Evolutionary conservation across 805 yeast species (phyloP).

Genomic region (Wickerhamomyces kurtzmanii): DNA sequence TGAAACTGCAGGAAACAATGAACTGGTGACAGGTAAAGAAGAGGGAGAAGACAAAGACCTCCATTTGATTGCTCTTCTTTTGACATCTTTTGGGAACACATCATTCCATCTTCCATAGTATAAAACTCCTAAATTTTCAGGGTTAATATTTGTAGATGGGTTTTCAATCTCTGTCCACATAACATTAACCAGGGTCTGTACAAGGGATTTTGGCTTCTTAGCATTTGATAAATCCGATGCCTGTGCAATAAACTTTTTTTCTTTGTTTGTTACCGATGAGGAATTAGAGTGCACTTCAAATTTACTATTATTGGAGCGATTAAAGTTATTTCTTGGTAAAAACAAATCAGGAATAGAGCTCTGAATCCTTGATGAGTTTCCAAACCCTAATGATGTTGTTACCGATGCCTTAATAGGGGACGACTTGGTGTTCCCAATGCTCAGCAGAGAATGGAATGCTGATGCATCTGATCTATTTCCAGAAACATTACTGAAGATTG

Average conservation of each 20-base stretch:
- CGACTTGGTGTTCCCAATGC: too few relatives aligned
- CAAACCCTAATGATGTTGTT: too few relatives aligned
- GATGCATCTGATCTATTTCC: slow-evolving; percentile 1
- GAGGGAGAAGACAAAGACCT: slow-evolving; percentile 90
- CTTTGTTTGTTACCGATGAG: slow-evolving; percentile 4
- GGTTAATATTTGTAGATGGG: slow-evolving; percentile 62
- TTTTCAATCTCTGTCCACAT: slow-evolving; percentile 59
- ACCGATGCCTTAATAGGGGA: too few relatives aligned
- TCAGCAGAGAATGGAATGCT: too few relatives aligned
- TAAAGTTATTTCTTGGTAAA: too few relatives aligned
- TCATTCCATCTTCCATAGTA: slow-evolving; percentile 87
- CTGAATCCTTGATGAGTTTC: too few relatives aligned
- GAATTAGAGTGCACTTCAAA: too few relatives aligned
- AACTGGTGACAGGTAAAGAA: slow-evolving; percentile 74
- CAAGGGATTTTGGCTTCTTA: slow-evolving; percentile 4
- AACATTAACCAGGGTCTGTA: too few relatives aligned
- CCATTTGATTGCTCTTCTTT: slow-evolving; percentile 76
- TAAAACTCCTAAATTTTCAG: slow-evolving; percentile 42
- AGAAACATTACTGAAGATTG: slow-evolving; percentile 8
- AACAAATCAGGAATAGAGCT: too few relatives aligned
- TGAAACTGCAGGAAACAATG: slow-evolving; percentile 60
- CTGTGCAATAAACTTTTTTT: slow-evolving; percentile 6
- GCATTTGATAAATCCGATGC: slow-evolving; percentile 1
- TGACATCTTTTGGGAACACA: slow-evolving; percentile 70
- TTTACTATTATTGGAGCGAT: too few relatives aligned